phyloP scores from a whole-genome alignment of 192 early-diverging fungal species.

The Glomus cerebriforme region DNA sequence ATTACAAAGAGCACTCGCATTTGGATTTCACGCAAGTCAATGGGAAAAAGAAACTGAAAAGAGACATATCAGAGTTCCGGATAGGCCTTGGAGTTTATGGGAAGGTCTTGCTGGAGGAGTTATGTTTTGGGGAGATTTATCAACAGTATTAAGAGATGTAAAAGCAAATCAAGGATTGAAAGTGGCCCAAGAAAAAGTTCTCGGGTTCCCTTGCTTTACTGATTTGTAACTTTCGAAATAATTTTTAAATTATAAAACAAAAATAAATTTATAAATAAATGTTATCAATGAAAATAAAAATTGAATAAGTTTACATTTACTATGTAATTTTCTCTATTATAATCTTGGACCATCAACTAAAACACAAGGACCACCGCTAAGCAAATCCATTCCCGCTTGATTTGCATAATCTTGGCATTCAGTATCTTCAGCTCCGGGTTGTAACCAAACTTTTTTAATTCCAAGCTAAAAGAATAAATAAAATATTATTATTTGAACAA shows the following conservation, averaged over 20 bases:
- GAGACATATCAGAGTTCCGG: background rate
- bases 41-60: conserved; percentile 1
- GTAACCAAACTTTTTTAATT: conserved; percentile 68
- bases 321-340: background rate
- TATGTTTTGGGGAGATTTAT: background rate
- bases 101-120: background rate
- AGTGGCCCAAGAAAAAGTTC: background rate
- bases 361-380: conserved; percentile 70
- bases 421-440: conserved; percentile 66
- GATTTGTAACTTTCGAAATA: background rate
- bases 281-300: background rate
- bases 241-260: too few relatives aligned
- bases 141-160: background rate
- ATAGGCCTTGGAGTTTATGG: conserved; percentile 6
- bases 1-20: background rate
- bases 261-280: too few relatives aligned
- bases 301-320: background rate
- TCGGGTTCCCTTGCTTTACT: background rate
- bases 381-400: conserved; percentile 50
- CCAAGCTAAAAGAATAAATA: conserved; percentile 41
- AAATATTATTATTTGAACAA: background rate
- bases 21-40: background rate
- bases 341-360: conserved; percentile 50
- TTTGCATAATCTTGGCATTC: conserved; percentile 54
- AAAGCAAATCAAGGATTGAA: background rate